These are phyloP conservation scores for Pythium insidiosum DNA, from an alignment of 352 stramenopile species.

Conservation along the genomic window DNA sequence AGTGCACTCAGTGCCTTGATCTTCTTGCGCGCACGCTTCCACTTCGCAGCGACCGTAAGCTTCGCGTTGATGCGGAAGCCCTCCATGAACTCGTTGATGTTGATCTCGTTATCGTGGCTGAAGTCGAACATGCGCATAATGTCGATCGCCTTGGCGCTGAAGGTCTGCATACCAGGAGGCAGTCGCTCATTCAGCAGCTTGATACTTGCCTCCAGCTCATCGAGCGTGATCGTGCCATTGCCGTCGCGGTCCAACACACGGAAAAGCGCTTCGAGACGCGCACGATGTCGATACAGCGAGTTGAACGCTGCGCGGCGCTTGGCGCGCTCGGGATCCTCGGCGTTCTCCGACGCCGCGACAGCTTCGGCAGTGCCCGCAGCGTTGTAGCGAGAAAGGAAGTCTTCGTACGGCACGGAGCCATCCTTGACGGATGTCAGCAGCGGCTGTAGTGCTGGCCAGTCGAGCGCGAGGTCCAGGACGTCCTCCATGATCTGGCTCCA, in stretches of 20 bases:
- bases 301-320: constrained; percentile 71
- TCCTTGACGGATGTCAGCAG: constrained; percentile 71
- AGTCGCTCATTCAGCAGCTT: constrained; percentile 76
- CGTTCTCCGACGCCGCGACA: neutral
- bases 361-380: constrained; percentile 24
- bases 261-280: constrained; percentile 78
- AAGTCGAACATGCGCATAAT: constrained; percentile 87
- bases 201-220: constrained; percentile 76
- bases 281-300: constrained; percentile 73
- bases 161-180: constrained; percentile 52
- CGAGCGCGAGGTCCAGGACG: constrained; percentile 67
- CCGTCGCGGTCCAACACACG: constrained; percentile 71
- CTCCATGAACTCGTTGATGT: constrained; percentile 89
- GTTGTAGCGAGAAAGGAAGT: constrained; percentile 77
- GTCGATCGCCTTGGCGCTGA: constrained; percentile 59
- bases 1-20: constrained; percentile 79
- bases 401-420: constrained; percentile 54
- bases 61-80: constrained; percentile 83
- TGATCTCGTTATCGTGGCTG: constrained; percentile 79
- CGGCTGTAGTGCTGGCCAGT: constrained; percentile 71
- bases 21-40: constrained; percentile 83
- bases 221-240: constrained; percentile 75
- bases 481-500: constrained; percentile 75
- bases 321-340: constrained; percentile 29
- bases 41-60: constrained; percentile 81